Percentiles rank a stretch among this genome's conserved stretches.
Evolutionary conservation across 164 flowering plant species (phyloP).

Genomic region (Litsea cubeba): DNA sequence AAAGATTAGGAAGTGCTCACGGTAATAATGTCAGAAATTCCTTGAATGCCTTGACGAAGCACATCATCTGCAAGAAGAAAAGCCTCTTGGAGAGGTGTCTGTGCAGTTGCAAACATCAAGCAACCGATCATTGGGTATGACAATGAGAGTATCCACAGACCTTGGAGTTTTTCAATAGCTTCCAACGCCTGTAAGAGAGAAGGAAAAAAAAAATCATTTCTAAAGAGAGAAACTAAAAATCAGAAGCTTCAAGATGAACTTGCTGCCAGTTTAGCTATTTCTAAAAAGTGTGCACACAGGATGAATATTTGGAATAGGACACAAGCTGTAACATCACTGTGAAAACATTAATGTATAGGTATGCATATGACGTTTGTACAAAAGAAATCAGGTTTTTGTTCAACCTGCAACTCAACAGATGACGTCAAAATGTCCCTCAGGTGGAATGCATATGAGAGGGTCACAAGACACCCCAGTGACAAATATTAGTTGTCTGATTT

Average conservation of each 20-base stretch:
- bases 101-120: constrained; percentile 18
- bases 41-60: constrained; percentile 27
- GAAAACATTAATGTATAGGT: not conserved
- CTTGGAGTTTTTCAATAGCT: constrained; percentile 22
- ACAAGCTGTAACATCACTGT: too few relatives aligned
- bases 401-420: not conserved
- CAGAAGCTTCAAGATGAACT: not conserved
- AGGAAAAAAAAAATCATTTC: not conserved
- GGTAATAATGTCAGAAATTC: constrained; percentile 26
- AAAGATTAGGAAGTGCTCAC: constrained; percentile 7
- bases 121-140: constrained; percentile 31
- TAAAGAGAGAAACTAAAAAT: not conserved
- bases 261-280: not conserved
- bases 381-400: not conserved
- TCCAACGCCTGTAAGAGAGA: constrained; percentile 18
- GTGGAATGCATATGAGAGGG: too few relatives aligned
- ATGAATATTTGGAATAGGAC: too few relatives aligned
- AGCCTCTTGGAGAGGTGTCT: constrained; percentile 30
- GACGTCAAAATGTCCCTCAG: too few relatives aligned
- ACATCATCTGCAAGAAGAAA: constrained; percentile 29
- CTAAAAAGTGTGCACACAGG: not conserved
- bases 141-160: constrained; percentile 24
- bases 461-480: too few relatives aligned
- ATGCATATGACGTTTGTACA: not conserved
- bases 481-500: too few relatives aligned